Conservation (phyloP, 2,329 filamentous ascomycete species). For the Ustulina deusta region DNA sequence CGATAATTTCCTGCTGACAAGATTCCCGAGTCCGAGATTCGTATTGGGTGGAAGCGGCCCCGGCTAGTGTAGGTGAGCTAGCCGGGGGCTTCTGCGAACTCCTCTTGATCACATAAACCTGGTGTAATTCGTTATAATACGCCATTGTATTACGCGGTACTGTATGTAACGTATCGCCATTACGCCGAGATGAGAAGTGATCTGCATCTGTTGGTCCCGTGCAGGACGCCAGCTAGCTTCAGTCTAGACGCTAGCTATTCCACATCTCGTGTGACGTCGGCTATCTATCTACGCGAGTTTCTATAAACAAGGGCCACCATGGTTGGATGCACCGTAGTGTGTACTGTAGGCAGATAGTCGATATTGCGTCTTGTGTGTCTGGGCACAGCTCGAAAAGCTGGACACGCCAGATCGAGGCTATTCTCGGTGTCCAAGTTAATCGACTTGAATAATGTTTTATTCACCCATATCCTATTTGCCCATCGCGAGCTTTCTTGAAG, state of each 20-base stretch:
- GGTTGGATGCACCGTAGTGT: not conserved
- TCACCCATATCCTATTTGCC: constrained; percentile 1
- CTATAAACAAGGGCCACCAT: constrained; percentile 7
- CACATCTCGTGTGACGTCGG: constrained; percentile 3
- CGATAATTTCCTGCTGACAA: not conserved
- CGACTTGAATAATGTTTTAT: constrained; percentile 3
- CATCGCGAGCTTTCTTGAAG: not conserved
- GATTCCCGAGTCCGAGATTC: constrained; percentile 18
- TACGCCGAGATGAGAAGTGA: constrained; percentile 20
- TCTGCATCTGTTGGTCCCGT: not conserved
- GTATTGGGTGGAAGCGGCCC: constrained; percentile 12
- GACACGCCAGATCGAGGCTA: not conserved
- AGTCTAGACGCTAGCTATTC: constrained; percentile 13
- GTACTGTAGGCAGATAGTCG: constrained; percentile 1
- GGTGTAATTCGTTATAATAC: not conserved
- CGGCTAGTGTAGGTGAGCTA: not conserved
- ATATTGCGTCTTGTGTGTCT: constrained; percentile 4
- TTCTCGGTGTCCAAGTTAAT: constrained; percentile 9
- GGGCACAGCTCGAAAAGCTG: not conserved
- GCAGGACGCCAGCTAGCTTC: constrained; percentile 2
- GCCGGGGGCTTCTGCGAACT: constrained; percentile 13
- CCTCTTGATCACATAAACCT: constrained; percentile 5
- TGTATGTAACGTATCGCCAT: constrained; percentile 9
- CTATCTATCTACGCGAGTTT: constrained; percentile 2
- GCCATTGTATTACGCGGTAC: no score